These are phyloP conservation scores for Mycosphaerella sp. DNA, from an alignment of 2,329 filamentous ascomycete genomes.

Conservation along the genomic window DNA sequence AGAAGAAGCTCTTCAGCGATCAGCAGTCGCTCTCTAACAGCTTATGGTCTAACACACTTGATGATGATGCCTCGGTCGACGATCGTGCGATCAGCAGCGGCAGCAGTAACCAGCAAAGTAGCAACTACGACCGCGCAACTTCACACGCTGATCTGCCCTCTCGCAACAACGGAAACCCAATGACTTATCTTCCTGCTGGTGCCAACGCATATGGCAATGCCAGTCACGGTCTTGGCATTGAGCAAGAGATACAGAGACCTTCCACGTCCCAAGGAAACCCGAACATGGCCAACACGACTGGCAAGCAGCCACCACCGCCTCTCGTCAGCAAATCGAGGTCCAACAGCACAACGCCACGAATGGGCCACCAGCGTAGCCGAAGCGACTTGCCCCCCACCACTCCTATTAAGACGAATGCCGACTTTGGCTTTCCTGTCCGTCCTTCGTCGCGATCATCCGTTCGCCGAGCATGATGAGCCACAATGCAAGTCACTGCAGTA, in stretches of 20 bases:
- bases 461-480: constrained; percentile 5
- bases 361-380: constrained; percentile 20
- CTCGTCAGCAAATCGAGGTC: constrained; percentile 11
- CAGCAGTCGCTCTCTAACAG: constrained; percentile 17
- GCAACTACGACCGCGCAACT: constrained; percentile 9
- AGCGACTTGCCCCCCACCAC: constrained; percentile 18
- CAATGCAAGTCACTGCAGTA: background rate
- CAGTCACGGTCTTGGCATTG: constrained; percentile 16
- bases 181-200: constrained; percentile 24
- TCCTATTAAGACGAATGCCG: constrained; percentile 17
- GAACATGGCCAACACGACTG: constrained; percentile 7
- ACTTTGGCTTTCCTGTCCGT: constrained; percentile 13
- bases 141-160: constrained; percentile 14
- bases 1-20: constrained; percentile 12
- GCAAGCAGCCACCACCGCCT: constrained; percentile 10
- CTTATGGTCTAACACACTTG: constrained; percentile 15
- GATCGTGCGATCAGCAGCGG: constrained; percentile 21
- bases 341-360: constrained; percentile 18
- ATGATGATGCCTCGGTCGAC: constrained; percentile 15
- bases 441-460: constrained; percentile 9
- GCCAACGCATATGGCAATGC: constrained; percentile 14
- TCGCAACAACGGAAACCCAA: constrained; percentile 20
- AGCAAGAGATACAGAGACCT: constrained; percentile 17
- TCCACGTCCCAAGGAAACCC: constrained; percentile 18
- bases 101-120: constrained; percentile 16